Conservation (phyloP, 768 basidiomycete species). For the Rhizopogon vulgaris region DNA sequence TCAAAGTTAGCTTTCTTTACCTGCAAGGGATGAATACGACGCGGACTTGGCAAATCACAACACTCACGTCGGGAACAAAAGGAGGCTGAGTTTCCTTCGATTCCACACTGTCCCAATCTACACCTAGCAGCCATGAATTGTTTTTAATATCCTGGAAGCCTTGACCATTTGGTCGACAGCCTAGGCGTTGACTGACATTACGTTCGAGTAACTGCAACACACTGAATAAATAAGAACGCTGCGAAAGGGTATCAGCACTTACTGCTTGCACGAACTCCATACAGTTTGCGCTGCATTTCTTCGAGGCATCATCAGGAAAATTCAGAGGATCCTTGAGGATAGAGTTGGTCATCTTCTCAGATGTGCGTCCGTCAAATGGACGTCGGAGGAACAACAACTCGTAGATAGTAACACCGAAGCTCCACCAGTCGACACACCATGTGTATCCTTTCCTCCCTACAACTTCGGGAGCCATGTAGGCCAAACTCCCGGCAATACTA, state of each 20-base stretch:
- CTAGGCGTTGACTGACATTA: slow-evolving; percentile 71
- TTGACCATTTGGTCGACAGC: slow-evolving; percentile 63
- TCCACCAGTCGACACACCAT: slow-evolving; percentile 95
- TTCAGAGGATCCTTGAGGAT: slow-evolving; percentile 75
- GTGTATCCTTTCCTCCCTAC: slow-evolving; percentile 87
- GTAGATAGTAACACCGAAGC: slow-evolving; percentile 83
- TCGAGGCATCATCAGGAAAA: slow-evolving; percentile 66
- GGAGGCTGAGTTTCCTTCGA: slow-evolving; percentile 69
- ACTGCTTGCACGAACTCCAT: slow-evolving; percentile 65
- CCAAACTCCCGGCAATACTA: slow-evolving; percentile 96
- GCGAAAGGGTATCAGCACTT: slow-evolving; percentile 20
- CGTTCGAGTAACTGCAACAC: slow-evolving; percentile 72
- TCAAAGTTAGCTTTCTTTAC: slow-evolving; percentile 98
- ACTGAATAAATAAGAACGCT: not conserved
- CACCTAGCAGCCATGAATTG: slow-evolving; percentile 79
- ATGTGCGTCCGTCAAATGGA: slow-evolving; percentile 87
- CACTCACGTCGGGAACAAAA: slow-evolving; percentile 88
- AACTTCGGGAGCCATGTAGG: slow-evolving; percentile 99
- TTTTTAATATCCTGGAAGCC: slow-evolving; percentile 73
- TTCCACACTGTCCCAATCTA: slow-evolving; percentile 79
- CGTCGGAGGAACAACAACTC: slow-evolving; percentile 81
- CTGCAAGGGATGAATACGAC: slow-evolving; percentile 33
- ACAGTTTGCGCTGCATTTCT: slow-evolving; percentile 60
- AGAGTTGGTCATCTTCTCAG: slow-evolving; percentile 82
- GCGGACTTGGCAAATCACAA: not conserved